Base-by-base conservation (phyloP, 345 rosid genomes). In the Pelargonium nanum region DNA sequence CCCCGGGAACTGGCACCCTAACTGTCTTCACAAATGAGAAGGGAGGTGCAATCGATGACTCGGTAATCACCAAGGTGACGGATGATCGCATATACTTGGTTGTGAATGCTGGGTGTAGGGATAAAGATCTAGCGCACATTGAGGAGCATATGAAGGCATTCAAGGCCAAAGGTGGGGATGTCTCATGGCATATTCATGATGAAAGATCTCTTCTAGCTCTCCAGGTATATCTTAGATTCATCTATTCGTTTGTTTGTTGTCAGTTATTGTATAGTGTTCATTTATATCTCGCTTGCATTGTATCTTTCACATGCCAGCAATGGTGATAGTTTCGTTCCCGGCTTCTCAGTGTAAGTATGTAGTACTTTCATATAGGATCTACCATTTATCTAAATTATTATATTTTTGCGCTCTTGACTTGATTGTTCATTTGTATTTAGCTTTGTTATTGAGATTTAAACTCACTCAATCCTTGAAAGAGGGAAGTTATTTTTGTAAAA, bases 201-300 rank as follows among this genome's bases (percentile, higher is more conserved):
- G 99, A 94, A 80, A 82, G 99, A 80, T 94, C 99, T 68, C 99
- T 94, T 66, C 89, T 94, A 0, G 97, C 97, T 58, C 91, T 94
- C 59, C 99, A 94, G 95, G 99, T 90, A 7, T 17, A 40, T 12
- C 48, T n/a, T n/a, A n/a, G n/a, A n/a, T n/a, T n/a, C n/a, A 12
- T 40, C 48, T 40, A 40, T 40, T 6, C 15, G 15, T 40, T 40
- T 7, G n/a, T n/a, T n/a, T n/a, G n/a, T n/a, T n/a, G n/a, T n/a
- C n/a, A n/a, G n/a, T n/a, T n/a, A n/a, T n/a, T n/a, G n/a, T n/a
- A n/a, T n/a, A n/a, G n/a, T n/a, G n/a, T n/a, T n/a, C n/a, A n/a
- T n/a, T n/a, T n/a, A n/a, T n/a, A n/a, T n/a, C n/a, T n/a, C n/a
- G n/a, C n/a, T n/a, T n/a, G n/a, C n/a, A n/a, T n/a, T n/a, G n/a